Conservation (phyloP, 148 eudicot genomes). For the Rhododendron williamsianum region DNA sequence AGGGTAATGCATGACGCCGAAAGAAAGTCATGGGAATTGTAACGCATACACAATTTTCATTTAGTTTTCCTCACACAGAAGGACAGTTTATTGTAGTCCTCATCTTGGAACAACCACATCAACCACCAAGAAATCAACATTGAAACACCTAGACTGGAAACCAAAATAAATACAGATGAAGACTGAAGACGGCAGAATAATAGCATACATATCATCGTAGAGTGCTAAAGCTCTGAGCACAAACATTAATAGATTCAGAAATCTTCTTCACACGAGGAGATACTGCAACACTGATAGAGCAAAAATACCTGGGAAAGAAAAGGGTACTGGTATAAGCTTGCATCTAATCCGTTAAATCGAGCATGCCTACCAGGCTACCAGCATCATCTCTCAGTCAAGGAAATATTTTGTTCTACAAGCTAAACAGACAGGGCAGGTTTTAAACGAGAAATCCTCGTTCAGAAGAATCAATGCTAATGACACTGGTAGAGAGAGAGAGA, state of each 20-base stretch:
- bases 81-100: background rate
- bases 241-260: background rate
- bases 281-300: background rate
- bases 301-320: background rate
- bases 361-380: background rate
- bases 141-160: background rate
- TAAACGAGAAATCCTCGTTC: background rate
- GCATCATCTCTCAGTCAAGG: background rate
- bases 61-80: background rate
- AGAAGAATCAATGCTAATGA: background rate
- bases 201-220: background rate
- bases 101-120: background rate
- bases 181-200: background rate
- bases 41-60: background rate
- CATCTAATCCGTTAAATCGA: background rate
- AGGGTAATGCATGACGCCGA: background rate
- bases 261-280: background rate
- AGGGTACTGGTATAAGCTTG: background rate
- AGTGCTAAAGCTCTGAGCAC: background rate
- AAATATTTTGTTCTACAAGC: background rate
- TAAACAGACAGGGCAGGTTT: background rate
- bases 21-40: background rate
- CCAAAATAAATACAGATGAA: background rate
- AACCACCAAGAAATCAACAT: background rate
- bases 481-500: background rate